Base-by-base conservation (phyloP, 2,329 filamentous ascomycete species). In the Pseudopithomyces chartarum region DNA sequence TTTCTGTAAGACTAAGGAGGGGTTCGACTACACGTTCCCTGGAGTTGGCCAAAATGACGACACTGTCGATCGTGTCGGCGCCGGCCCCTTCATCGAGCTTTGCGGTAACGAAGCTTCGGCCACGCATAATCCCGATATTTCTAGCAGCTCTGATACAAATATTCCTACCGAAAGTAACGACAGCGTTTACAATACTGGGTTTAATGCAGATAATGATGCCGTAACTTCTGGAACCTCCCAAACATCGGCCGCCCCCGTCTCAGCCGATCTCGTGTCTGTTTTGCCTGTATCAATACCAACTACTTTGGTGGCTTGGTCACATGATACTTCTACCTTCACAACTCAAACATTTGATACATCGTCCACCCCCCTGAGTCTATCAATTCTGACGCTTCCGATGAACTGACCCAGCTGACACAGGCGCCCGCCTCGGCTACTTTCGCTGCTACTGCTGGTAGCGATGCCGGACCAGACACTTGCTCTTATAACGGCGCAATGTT, bases 1-100 rank as follows among this genome's bases (percentile, higher is more conserved):
- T 1, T 78, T 77, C 51, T 92, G 89, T 76, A 74, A 58, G 0
- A 88, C 85, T 12, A 63, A 61, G 0, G 84, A 88, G 40, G 45
- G 51, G 1, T 45, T 15, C 4, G 72, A 73, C 53, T 74, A 68
- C 54, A 75, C 79, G 7, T 94, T 88, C 77, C 85, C 86, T 2
- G 80, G 90, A 65, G 84, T 50, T 17, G 47, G 47, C 33, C 1
- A 50, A 22, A 40, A 90, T 0, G 91, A 91, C 52, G 64, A 80
- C 1, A 84, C 82, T 6, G 80, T 85, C 4, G 65, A 51, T 6
- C 39, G 50, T 15, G 58, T 54, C 22, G 68, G 67, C 0, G 49
- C 44, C 7, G 71, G 68, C n/a, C 66, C 69, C 0, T 72, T 66
- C 45, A 44, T 33, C 17, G 55, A 57, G n/a, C 62, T 74, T 1